Conservation (phyloP, 225 moss, liverwort and hornwort species). For the Antitrichia curtipendula region DNA sequence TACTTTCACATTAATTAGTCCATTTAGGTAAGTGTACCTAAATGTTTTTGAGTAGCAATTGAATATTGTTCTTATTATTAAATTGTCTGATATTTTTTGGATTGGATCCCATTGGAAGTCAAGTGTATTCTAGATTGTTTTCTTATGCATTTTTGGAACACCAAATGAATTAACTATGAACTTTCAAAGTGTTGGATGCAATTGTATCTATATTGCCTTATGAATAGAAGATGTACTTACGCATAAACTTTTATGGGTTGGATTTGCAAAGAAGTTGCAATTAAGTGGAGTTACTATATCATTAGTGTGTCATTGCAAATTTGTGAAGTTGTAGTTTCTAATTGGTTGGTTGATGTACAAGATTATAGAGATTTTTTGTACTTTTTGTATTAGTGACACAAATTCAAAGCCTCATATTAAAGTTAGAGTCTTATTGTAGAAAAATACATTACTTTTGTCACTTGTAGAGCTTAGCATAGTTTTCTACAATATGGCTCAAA, state of each 20-base stretch:
- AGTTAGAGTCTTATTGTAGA: neutral
- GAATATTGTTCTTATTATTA: neutral
- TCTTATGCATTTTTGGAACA: accelerated
- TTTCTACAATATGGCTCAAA: neutral
- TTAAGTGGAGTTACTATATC: neutral
- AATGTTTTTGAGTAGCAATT: neutral
- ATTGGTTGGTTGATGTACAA: neutral
- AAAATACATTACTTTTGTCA: neutral
- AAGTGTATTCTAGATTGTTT: neutral
- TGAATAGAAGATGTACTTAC: neutral
- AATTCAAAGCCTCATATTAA: neutral
- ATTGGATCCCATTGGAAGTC: neutral
- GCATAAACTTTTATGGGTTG: neutral
- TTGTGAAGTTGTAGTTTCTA: neutral
- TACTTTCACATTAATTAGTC: no score
- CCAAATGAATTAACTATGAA: neutral
- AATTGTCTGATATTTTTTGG: neutral
- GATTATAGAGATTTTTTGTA: neutral
- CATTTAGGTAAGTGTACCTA: neutral
- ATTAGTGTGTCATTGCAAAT: accelerated
- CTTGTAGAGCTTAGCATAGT: neutral
- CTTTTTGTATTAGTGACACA: neutral
- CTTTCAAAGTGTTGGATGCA: neutral
- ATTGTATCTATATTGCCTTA: neutral
- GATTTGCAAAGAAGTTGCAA: neutral